Percentiles rank a stretch among this genome's conserved stretches.
These are phyloP conservation scores for Atkinsonella texensis DNA, from an alignment of 2,329 filamentous ascomycete species.

Conservation along the genomic window DNA sequence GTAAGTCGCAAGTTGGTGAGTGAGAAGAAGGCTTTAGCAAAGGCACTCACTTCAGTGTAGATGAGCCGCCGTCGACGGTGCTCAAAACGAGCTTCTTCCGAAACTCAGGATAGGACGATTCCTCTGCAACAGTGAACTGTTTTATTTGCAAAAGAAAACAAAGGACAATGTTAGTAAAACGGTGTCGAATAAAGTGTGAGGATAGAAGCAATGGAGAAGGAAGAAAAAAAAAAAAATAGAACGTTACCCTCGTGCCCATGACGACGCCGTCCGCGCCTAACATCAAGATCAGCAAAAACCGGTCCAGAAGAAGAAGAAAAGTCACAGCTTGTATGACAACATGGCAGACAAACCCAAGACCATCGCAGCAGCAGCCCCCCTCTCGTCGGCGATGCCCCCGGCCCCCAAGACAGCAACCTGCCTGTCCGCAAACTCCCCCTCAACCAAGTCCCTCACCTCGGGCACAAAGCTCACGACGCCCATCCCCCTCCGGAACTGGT, in stretches of 20 bases:
- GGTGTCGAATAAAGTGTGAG: neutral
- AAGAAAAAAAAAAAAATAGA: slow-evolving; percentile 1
- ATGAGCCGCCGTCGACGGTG: slow-evolving; percentile 29
- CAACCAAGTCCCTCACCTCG: slow-evolving; percentile 39
- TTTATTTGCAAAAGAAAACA: neutral
- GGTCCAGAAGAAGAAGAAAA: too few species aligned
- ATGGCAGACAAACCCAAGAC: slow-evolving; percentile 30
- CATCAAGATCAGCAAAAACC: neutral
- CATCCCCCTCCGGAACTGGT: slow-evolving; percentile 42
- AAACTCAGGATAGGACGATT: slow-evolving; percentile 29
- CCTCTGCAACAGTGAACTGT: slow-evolving; percentile 31
- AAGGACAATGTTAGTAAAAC: neutral
- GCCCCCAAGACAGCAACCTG: slow-evolving; percentile 38
- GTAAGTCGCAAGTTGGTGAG: neutral
- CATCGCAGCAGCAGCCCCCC: slow-evolving; percentile 42
- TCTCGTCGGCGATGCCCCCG: slow-evolving; percentile 46
- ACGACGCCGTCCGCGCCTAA: slow-evolving; percentile 29
- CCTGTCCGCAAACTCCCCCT: slow-evolving; percentile 20
- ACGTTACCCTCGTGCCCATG: slow-evolving; percentile 28
- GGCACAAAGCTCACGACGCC: slow-evolving; percentile 45
- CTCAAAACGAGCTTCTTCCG: slow-evolving; percentile 29
- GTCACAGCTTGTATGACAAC: slow-evolving; percentile 7
- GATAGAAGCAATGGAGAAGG: neutral
- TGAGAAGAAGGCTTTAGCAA: neutral
- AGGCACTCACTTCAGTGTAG: slow-evolving; percentile 31